Evolutionary conservation across 1,284 basidiomycete species (phyloP).

Genomic region (Gymnopus androsaceus): DNA sequence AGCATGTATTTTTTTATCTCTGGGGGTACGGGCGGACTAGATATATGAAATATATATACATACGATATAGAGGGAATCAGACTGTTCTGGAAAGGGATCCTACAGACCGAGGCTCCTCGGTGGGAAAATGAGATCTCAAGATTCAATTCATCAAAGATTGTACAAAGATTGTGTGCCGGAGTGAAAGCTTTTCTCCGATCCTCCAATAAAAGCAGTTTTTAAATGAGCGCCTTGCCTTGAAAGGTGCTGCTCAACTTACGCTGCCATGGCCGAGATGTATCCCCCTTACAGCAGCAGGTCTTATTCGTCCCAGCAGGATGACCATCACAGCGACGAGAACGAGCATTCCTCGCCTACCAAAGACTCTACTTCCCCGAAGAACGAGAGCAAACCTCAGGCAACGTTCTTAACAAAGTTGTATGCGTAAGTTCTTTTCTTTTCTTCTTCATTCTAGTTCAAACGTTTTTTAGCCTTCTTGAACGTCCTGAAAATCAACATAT

Average conservation of each 20-base stretch:
- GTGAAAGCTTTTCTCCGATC: slow-evolving; percentile 4
- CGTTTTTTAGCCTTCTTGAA: slow-evolving; percentile 66
- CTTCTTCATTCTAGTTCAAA: slow-evolving; percentile 21
- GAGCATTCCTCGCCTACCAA: slow-evolving; percentile 20
- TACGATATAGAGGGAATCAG: slow-evolving; percentile 12
- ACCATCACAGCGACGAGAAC: slow-evolving; percentile 29
- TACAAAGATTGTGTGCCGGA: background rate
- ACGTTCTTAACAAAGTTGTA: slow-evolving; percentile 93
- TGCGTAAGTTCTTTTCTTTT: slow-evolving; percentile 44
- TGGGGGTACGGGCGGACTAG: background rate
- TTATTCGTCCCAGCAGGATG: slow-evolving; percentile 31
- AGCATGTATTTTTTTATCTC: too few species aligned
- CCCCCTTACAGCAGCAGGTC: slow-evolving; percentile 54
- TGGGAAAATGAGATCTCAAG: slow-evolving; percentile 5
- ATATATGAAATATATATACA: slow-evolving; percentile 8
- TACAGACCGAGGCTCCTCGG: slow-evolving; percentile 1
- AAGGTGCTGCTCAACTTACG: background rate
- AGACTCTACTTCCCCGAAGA: slow-evolving; percentile 12
- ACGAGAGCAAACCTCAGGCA: slow-evolving; percentile 64
- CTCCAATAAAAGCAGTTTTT: background rate
- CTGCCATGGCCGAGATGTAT: slow-evolving; percentile 68
- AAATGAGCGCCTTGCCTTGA: too few species aligned
- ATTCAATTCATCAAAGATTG: background rate
- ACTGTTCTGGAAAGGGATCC: background rate
- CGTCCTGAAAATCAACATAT: slow-evolving; percentile 86